Conservation (phyloP, 2,329 filamentous ascomycete genomes). For the Pseudogymnoascus sp. region DNA sequence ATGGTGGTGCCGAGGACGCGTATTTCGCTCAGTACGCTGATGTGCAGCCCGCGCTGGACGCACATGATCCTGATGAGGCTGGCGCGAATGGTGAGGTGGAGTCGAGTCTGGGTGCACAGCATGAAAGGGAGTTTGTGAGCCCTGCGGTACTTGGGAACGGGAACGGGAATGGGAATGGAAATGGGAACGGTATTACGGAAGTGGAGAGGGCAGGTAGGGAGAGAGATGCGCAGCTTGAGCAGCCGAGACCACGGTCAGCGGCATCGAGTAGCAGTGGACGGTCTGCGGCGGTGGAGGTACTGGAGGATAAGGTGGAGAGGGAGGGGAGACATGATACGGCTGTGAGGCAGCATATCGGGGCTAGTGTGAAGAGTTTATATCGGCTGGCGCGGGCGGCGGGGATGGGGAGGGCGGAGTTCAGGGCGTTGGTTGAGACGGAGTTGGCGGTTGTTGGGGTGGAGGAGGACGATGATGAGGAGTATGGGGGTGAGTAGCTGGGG, state of each 20-base stretch:
- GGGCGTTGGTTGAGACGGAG: conserved; percentile 62
- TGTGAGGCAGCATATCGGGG: conserved; percentile 71
- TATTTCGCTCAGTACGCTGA: conserved; percentile 72
- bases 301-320: conserved; percentile 33
- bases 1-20: conserved; percentile 48
- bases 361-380: conserved; percentile 70
- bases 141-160: conserved; percentile 17
- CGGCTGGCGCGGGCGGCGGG: conserved; percentile 61
- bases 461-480: conserved; percentile 29
- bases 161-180: conserved; percentile 20
- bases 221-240: conserved; percentile 36
- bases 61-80: conserved; percentile 70
- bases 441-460: conserved; percentile 63
- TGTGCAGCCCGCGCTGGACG: conserved; percentile 74
- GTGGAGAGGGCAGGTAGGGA: conserved; percentile 18
- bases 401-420: conserved; percentile 69
- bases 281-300: neutral
- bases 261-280: neutral
- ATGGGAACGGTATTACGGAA: conserved; percentile 12
- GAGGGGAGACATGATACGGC: conserved; percentile 61
- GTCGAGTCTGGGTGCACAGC: conserved; percentile 34
- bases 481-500: neutral
- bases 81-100: conserved; percentile 32
- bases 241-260: conserved; percentile 28
- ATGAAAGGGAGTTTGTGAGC: conserved; percentile 31